phyloP scores from a whole-genome alignment of 495 filamentous ascomycete species.

The Neurospora sp. region DNA sequence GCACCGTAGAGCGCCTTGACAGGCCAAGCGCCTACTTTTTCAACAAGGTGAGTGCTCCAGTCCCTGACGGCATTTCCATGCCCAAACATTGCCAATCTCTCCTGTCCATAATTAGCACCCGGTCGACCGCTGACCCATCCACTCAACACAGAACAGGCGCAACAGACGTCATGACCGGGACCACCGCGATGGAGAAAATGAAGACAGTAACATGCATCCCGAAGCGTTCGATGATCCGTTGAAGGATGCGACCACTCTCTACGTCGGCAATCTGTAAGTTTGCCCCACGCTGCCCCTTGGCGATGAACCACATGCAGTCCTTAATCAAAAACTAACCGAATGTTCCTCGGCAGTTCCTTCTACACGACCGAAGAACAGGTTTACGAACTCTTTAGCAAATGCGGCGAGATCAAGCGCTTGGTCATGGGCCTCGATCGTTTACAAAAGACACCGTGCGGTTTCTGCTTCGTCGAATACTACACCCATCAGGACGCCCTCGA shows the following conservation, averaged over 20 bases:
- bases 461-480: conserved; percentile 99
- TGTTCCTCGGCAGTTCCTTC: conserved; percentile 60
- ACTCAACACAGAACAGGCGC: conserved; percentile 44
- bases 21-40: conserved; percentile 81
- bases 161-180: conserved; percentile 49
- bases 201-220: conserved; percentile 34
- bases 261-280: conserved; percentile 88
- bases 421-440: conserved; percentile 98
- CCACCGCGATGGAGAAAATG: conserved; percentile 42
- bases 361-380: conserved; percentile 99
- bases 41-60: conserved; percentile 48
- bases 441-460: conserved; percentile 95
- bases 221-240: conserved; percentile 62
- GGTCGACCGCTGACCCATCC: not conserved
- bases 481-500: conserved; percentile 92
- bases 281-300: not conserved
- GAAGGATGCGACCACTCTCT: conserved; percentile 83
- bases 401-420: conserved; percentile 92
- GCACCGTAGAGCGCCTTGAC: conserved; percentile 79
- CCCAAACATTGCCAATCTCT: not conserved
- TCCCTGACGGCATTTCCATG: not conserved
- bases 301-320: not conserved
- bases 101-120: not conserved
- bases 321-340: conserved; percentile 1
- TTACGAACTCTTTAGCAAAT: conserved; percentile 94